phyloP scores from a whole-genome alignment of 2,329 filamentous ascomycete species.

The Septoria linicola region DNA sequence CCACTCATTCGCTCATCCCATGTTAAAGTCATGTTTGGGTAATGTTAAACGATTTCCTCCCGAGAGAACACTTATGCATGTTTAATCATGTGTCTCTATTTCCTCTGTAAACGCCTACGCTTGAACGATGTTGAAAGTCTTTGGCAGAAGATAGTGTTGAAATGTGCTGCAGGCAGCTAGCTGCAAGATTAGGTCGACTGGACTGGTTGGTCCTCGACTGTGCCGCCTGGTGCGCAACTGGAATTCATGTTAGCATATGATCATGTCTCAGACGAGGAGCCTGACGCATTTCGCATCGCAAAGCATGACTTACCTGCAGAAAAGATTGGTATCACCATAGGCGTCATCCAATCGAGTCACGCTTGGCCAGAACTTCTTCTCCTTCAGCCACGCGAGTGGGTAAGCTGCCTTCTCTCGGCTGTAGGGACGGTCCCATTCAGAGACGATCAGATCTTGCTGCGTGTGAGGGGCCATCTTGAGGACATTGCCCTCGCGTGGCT shows the following conservation, averaged over 20 bases:
- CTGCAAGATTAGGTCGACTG: conserved; percentile 5
- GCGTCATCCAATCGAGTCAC: conserved; percentile 85
- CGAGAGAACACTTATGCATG: neutral
- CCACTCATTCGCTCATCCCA: conserved; percentile 1
- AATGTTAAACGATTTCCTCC: conserved; percentile 8
- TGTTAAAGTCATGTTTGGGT: conserved; percentile 8
- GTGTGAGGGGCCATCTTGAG: conserved; percentile 88
- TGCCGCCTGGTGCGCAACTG: conserved; percentile 74
- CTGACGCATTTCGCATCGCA: too few relatives aligned
- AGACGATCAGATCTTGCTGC: conserved; percentile 71
- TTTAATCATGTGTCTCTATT: neutral
- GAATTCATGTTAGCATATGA: neutral
- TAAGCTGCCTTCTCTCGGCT: conserved; percentile 81
- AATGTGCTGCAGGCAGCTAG: conserved; percentile 2
- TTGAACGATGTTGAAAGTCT: conserved; percentile 28
- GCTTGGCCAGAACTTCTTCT: conserved; percentile 98
- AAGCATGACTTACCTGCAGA: conserved; percentile 70
- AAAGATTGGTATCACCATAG: conserved; percentile 87
- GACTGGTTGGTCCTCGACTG: conserved; percentile 39
- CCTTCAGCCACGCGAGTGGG: conserved; percentile 73
- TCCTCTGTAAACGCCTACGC: conserved; percentile 24
- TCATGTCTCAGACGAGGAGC: too few relatives aligned
- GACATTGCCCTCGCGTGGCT: conserved; percentile 74
- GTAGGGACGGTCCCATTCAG: conserved; percentile 82
- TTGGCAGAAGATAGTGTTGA: conserved; percentile 22